Base-by-base conservation (phyloP, 176 grass and related monocot species). In the Hordeum marinum region DNA sequence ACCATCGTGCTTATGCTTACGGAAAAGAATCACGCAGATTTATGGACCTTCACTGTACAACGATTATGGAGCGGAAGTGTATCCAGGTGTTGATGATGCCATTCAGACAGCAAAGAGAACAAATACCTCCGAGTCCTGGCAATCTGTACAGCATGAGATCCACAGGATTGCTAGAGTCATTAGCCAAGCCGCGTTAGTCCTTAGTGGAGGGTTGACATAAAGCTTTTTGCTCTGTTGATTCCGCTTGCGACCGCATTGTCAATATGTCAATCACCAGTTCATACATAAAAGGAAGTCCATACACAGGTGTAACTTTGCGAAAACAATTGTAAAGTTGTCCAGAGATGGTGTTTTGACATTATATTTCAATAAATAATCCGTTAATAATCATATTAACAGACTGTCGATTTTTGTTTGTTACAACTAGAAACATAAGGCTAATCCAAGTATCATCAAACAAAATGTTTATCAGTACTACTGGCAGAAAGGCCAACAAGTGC, bases 51-150 rank as follows among this genome's bases (percentile, higher is more conserved):
- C 93, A 10, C 34, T 88, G 39, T 77, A 95, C 9, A 35, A 98
- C 18, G 89, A 95, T n/a, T 98, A 98, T 65, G 96, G 85, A 80
- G 91, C 93, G 0, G 85, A 94, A 79, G 65, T 91, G 50, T 98
- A 87, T 84, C 96, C 93, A 20, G 93, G 91, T 23, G 78, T 91
- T 35, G 88, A 90, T 60, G 91, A 94, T 58, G 91, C 93, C 32
- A 95, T 95, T 80, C 61, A 82, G 37, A 88, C 24, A 21, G 96
- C 89, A 34, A 89, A 89, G 84, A 95, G 48, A 8, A 69, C 55
- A 64, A 89, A 86, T 74, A 90, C 85, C 68, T 81, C 76, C 0
- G 77, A 94, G 1, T 91, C 91, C 26, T 95, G 80, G 89, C 60
- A 63, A 82, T 86, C 65, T 59, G 83, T 94, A 48, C 91, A 95